Evolutionary conservation across 2,329 filamentous ascomycete genomes (phyloP).

Genomic region (Alternaria conjuncta): DNA sequence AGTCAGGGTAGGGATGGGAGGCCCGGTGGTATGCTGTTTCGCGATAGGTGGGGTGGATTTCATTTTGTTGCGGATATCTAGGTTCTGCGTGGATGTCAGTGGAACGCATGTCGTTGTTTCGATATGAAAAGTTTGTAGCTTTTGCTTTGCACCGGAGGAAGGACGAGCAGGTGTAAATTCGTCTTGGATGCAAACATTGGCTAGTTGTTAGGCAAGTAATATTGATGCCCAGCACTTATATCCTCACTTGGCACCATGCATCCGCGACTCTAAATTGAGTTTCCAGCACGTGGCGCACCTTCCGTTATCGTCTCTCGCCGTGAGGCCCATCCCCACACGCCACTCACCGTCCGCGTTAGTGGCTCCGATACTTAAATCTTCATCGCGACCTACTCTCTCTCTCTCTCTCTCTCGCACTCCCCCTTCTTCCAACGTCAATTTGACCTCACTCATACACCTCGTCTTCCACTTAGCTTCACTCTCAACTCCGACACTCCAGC

Average conservation of each 20-base stretch:
- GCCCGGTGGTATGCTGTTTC: slow-evolving; percentile 25
- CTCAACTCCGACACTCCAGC: background rate
- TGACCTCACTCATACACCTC: background rate
- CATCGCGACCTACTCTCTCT: background rate
- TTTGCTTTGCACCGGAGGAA: background rate
- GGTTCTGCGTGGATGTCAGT: no score
- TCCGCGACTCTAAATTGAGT: background rate
- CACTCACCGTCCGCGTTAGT: background rate
- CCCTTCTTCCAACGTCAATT: background rate
- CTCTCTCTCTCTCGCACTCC: background rate
- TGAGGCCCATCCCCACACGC: background rate
- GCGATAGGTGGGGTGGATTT: slow-evolving; percentile 18
- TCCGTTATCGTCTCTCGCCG: background rate
- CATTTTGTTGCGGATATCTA: slow-evolving; percentile 25
- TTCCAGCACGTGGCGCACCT: background rate
- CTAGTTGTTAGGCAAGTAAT: background rate
- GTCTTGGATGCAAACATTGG: background rate
- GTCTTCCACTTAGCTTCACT: background rate
- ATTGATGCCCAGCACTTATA: background rate
- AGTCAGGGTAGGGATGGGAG: slow-evolving; percentile 12
- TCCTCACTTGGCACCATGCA: background rate
- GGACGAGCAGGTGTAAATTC: background rate
- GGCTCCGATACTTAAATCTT: background rate
- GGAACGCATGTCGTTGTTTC: background rate
- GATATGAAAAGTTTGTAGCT: background rate